Percentiles rank a stretch among this genome's conserved stretches.
These are phyloP conservation scores for Dianthus caryophyllus DNA, from an alignment of 148 eudicot species.

Conservation along the genomic window DNA sequence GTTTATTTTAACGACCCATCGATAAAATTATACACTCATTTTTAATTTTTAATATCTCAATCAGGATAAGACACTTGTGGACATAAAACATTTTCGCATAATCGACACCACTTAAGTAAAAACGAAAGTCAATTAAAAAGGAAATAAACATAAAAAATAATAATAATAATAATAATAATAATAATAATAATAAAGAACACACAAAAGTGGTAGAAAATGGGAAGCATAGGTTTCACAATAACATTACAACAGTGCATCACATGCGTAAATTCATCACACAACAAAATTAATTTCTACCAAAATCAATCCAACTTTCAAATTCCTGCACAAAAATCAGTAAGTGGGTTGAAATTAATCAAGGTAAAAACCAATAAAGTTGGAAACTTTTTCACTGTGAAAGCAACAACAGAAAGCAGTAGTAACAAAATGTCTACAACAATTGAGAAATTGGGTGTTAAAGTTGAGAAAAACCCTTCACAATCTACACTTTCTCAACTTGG, in stretches of 20 bases:
- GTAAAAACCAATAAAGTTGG: conserved; percentile 13
- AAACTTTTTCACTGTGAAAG: conserved; percentile 18
- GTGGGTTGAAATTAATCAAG: conserved; percentile 12
- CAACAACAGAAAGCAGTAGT: conserved; percentile 22
- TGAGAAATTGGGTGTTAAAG: conserved; percentile 51
- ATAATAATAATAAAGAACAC: too few species aligned
- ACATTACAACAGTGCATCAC: conserved; percentile 9
- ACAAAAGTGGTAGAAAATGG: conserved; percentile 25
- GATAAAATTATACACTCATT: too few species aligned
- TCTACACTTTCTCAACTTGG: conserved; percentile 56
- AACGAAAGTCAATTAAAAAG: too few species aligned
- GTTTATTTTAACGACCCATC: too few species aligned
- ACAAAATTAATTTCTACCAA: background rate
- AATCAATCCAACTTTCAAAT: conserved; percentile 4
- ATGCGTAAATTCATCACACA: conserved; percentile 18
- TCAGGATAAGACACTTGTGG: too few species aligned
- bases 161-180: too few species aligned
- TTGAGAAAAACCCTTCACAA: conserved; percentile 53
- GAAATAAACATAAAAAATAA: too few species aligned
- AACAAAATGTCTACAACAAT: conserved; percentile 31
- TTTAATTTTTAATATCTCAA: too few species aligned
- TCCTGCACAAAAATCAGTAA: background rate
- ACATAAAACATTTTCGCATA: too few species aligned
- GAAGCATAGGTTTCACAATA: conserved; percentile 15
- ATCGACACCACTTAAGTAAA: too few species aligned